Base-by-base conservation (phyloP, 768 basidiomycete genomes). In the Collybiopsis luxurians region DNA sequence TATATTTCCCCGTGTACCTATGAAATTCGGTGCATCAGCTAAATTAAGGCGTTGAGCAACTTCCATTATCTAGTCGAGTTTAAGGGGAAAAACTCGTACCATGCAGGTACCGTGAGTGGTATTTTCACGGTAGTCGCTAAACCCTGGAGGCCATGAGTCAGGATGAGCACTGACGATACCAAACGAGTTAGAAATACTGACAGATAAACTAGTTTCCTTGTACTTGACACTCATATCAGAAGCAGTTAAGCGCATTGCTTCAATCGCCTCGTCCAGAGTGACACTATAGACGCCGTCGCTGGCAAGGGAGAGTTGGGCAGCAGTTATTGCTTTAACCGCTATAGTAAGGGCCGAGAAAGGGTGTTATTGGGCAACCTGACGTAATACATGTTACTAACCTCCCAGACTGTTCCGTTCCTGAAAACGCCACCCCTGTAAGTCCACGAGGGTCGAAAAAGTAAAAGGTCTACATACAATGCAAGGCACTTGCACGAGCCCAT, bases 141-240 rank as follows among this genome's bases (percentile, higher is more conserved):
- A 51, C 12, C 31, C n/a, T 4, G n/a, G n/a, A 11, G 2, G 23
- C 24, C 9, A 5, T 21, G 19, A 9, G 17, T 51, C 36, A 51
- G 47, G 21, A 40, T 39, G 34, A 51, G 36, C 4, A 40, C 21
- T n/a, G 4, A 26, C 6, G 10, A 11, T 9, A 51, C 19, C 3
- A 7, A 30, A 21, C 4, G 28, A 48, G 21, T 19, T 13, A 13
- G 30, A 4, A 24, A 27, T 36, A 73, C 86, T 61, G 66, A 90
- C 93, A 39, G 92, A 92, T 61, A 98, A 81, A 70, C 90, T 92
- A 0, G 95, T 98, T 72, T 98, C 95, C 68, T 96, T 97, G 69
- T 96, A 95, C 70, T 95, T 93, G 62, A 89, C 82, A 59, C 91
- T 93, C 93, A 96, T 96, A 69, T 95, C 92, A n/a, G 82, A 78